Base-by-base conservation (phyloP, 2,329 filamentous ascomycete species). In the Magnaporthales sp. region DNA sequence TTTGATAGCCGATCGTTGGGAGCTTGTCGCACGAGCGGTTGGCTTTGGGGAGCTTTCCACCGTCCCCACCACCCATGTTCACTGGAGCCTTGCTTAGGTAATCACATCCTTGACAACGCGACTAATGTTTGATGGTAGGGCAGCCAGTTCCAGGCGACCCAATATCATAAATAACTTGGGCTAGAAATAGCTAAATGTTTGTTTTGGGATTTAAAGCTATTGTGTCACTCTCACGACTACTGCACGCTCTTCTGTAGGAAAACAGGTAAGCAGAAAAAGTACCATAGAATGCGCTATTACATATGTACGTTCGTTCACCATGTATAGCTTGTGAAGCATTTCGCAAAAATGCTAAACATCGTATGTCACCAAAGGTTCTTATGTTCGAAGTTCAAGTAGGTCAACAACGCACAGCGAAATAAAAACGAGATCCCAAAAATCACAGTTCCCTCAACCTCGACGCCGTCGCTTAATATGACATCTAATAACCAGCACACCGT, bases 381-480 rank as follows among this genome's bases (percentile, higher is more conserved):
- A 19, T 3, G 4, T 10, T 58, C n/a, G 9, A 10, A 15, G n/a
- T 24, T 26, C 4, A 22, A 26, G 24, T 10, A 58, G 24, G 24
- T 58, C 22, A 1, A 26, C 22, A 26, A 58, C 11, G 24, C 15
- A 4, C 51, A 58, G 24, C 29, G 22, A 60, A 60, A 26, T 13
- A 27, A 27, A n/a, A 4, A 60, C 13, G 24, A 60, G 24, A 15
- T 60, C 13, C 56, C 56, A 27, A 11, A 60, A 60, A 58, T 60
- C 56, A 29, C 8, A 24, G 24, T 60, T 26, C 22, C 56, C 56
- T 11, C 13, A 26, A 7, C 56, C n/a, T 15, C 24, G 26, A 27
- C 56, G 56, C 56, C 56, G 56, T 60, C 56, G 56, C 56, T 60
- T 27, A 60, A 60, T 60, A 24, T 60, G 56, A 60, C 24, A 60